phyloP scores from a whole-genome alignment of 2,329 filamentous ascomycete genomes.

The Calonectria pauciramosa region DNA sequence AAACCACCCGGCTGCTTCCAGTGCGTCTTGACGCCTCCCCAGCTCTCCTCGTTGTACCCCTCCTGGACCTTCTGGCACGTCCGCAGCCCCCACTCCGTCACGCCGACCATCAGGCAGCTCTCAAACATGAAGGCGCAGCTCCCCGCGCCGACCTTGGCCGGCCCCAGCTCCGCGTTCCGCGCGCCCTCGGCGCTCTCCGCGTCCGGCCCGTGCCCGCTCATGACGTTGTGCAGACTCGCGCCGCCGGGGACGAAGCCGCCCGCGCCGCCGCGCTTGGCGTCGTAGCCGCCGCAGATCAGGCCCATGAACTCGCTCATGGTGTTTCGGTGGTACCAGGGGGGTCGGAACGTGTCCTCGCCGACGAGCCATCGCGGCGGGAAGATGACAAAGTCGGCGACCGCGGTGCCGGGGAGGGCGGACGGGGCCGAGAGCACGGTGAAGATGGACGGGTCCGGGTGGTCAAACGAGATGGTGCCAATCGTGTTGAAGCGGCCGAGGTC shows the following conservation, averaged over 20 bases:
- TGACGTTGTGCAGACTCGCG: conserved; percentile 77
- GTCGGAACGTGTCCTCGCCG: conserved; percentile 77
- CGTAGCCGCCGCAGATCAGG: conserved; percentile 69
- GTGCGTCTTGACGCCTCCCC: conserved; percentile 76
- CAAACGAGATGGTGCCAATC: conserved; percentile 79
- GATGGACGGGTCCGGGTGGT: conserved; percentile 84
- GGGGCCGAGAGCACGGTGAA: conserved; percentile 79
- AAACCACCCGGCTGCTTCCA: conserved; percentile 63
- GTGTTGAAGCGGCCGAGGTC: conserved; percentile 83
- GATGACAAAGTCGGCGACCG: conserved; percentile 79
- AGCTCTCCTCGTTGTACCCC: conserved; percentile 85
- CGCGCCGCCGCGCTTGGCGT: conserved; percentile 69
- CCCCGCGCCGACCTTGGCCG: conserved; percentile 69
- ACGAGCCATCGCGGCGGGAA: conserved; percentile 81
- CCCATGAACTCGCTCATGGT: conserved; percentile 77
- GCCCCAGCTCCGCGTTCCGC: conserved; percentile 66
- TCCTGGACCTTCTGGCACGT: conserved; percentile 73
- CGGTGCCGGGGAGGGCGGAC: conserved; percentile 71
- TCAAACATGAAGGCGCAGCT: conserved; percentile 80
- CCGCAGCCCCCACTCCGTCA: conserved; percentile 77
- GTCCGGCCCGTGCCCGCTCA: conserved; percentile 77
- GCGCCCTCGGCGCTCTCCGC: conserved; percentile 69
- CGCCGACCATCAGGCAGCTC: conserved; percentile 77
- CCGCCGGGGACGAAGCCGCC: conserved; percentile 71
- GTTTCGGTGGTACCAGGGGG: conserved; percentile 81